Evolutionary conservation across 2,329 filamentous ascomycete genomes (phyloP).

Genomic region (Colletotrichum nymphaeae): DNA sequence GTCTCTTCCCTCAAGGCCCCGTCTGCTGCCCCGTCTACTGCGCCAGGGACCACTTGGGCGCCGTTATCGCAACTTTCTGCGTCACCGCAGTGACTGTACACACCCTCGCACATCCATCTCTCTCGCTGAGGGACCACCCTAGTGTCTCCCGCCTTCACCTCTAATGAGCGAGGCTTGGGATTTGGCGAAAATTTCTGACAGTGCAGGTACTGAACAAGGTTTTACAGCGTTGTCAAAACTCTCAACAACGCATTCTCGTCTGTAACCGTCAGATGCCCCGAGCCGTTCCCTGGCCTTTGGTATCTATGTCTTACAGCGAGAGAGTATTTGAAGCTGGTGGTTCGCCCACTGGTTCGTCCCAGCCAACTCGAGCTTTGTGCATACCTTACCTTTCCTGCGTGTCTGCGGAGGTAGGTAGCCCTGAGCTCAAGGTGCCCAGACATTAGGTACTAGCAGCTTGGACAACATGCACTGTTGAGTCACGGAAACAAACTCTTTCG

Average conservation of each 20-base stretch:
- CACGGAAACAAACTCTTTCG: not conserved
- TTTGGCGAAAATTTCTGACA: constrained; percentile 31
- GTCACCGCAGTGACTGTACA: constrained; percentile 29
- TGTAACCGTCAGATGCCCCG: constrained; percentile 13
- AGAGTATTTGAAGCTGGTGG: not conserved
- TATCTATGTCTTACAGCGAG: not conserved
- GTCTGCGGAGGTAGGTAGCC: not conserved
- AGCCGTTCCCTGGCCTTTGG: not conserved
- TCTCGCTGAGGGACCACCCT: not conserved
- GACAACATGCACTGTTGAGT: constrained; percentile 15
- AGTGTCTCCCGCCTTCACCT: not conserved
- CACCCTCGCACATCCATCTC: not conserved
- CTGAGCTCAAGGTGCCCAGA: constrained; percentile 4
- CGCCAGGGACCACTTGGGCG: constrained; percentile 27
- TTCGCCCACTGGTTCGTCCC: not conserved
- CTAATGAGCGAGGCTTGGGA: constrained; percentile 1
- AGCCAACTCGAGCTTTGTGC: not conserved
- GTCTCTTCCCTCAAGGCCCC: constrained; percentile 9
- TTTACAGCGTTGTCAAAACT: constrained; percentile 22
- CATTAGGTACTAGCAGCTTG: constrained; percentile 3
- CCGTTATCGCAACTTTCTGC: constrained; percentile 34
- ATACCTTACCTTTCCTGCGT: not conserved
- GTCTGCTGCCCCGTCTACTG: constrained; percentile 17
- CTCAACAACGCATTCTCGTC: constrained; percentile 4
- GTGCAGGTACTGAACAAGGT: constrained; percentile 22